Conservation (phyloP, 768 basidiomycete genomes). For the Tulasnella calospora region DNA sequence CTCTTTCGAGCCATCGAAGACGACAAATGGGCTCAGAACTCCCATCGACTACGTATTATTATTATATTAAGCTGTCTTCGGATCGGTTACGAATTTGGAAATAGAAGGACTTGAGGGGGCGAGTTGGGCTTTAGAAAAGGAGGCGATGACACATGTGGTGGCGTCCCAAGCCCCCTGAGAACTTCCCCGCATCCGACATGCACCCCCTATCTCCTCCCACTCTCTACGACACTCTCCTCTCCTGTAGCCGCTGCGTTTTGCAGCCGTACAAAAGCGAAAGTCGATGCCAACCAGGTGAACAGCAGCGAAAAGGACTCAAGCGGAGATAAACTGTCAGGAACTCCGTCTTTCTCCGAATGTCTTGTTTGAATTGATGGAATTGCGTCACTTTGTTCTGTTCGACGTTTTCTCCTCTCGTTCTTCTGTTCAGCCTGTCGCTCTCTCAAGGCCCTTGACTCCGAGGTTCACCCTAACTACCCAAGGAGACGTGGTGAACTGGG, state of each 20-base stretch:
- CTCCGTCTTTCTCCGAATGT: neutral
- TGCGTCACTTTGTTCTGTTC: neutral
- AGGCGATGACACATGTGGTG: neutral
- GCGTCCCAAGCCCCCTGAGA: neutral
- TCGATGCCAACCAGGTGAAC: neutral
- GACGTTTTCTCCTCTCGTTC: neutral
- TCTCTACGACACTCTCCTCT: neutral
- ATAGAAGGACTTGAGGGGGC: neutral
- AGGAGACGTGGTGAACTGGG: neutral
- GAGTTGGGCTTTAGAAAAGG: neutral
- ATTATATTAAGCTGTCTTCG: too few species aligned
- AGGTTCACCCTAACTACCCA: neutral
- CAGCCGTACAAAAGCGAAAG: neutral
- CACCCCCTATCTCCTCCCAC: neutral
- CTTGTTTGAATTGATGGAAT: neutral
- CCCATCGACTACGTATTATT: too few species aligned
- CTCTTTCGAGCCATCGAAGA: too few species aligned
- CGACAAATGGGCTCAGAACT: too few species aligned
- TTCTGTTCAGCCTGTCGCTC: neutral
- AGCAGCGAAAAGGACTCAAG: neutral
- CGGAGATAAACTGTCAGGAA: neutral
- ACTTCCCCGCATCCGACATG: neutral
- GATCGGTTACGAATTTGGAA: neutral
- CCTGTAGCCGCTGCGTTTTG: neutral
- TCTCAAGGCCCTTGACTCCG: neutral